These are phyloP conservation scores for Diaporthe eres DNA, from an alignment of 2,329 filamentous ascomycete species.

Conservation along the genomic window DNA sequence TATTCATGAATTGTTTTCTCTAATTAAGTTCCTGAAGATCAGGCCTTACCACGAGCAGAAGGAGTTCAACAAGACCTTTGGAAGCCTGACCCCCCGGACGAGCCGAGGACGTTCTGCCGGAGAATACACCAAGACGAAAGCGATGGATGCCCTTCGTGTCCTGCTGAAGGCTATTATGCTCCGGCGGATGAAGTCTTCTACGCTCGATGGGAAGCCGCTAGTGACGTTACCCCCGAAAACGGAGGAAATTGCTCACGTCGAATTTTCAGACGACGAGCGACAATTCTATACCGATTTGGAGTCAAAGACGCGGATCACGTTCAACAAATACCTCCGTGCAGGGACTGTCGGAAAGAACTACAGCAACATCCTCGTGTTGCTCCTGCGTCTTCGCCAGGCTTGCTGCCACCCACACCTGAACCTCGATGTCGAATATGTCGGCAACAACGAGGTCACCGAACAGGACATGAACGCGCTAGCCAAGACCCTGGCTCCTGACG, in stretches of 20 bases:
- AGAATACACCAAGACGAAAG: constrained; percentile 67
- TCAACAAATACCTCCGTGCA: constrained; percentile 82
- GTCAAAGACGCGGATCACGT: constrained; percentile 74
- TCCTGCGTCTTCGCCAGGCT: constrained; percentile 84
- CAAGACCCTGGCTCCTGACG: constrained; percentile 68
- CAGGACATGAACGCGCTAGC: constrained; percentile 61
- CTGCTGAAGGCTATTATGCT: constrained; percentile 86
- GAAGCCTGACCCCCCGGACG: constrained; percentile 44
- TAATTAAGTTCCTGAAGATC: constrained; percentile 84
- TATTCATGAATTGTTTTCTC: constrained; percentile 81
- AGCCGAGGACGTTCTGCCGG: constrained; percentile 49
- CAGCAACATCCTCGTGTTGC: constrained; percentile 82
- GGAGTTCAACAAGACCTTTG: constrained; percentile 70
- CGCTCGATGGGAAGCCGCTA: constrained; percentile 85
- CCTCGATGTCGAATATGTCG: constrained; percentile 58
- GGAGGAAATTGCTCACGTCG: constrained; percentile 72
- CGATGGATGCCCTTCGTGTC: constrained; percentile 80
- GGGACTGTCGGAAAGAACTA: constrained; percentile 81
- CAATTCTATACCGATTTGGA: constrained; percentile 78
- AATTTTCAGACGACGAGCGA: constrained; percentile 76
- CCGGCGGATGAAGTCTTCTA: constrained; percentile 84
- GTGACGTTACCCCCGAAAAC: constrained; percentile 76
- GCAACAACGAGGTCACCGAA: constrained; percentile 62
- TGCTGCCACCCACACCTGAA: constrained; percentile 84
- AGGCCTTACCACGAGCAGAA: constrained; percentile 78